phyloP scores from a whole-genome alignment of 2,329 filamentous ascomycete genomes.

The Diaporthe ilicicola region DNA sequence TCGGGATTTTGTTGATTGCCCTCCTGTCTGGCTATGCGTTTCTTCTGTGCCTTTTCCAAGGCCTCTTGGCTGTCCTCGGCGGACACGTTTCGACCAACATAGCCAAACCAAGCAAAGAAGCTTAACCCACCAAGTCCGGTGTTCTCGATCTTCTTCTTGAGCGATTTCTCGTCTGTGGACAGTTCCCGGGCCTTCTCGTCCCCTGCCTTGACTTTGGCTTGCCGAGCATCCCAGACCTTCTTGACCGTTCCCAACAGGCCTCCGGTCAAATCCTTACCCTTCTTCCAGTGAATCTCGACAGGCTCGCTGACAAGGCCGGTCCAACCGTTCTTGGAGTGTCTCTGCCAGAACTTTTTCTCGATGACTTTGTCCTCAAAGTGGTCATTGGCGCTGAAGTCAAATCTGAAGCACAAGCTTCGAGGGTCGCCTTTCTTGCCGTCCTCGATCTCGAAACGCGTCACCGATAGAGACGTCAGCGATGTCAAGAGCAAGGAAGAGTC shows the following conservation, averaged over 20 bases:
- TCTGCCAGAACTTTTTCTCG: conserved; percentile 93
- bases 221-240: conserved; percentile 72
- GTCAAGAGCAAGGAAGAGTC: conserved; percentile 79
- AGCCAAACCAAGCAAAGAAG: conserved; percentile 94
- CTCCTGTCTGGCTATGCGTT: conserved; percentile 59
- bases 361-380: conserved; percentile 81
- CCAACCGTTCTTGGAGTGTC: conserved; percentile 73
- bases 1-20: conserved; percentile 50
- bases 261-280: conserved; percentile 82
- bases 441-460: conserved; percentile 83
- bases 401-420: conserved; percentile 78
- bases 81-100: conserved; percentile 73
- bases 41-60: conserved; percentile 64
- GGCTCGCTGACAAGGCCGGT: conserved; percentile 86
- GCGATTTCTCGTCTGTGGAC: conserved; percentile 57
- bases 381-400: conserved; percentile 83
- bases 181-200: conserved; percentile 45
- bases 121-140: conserved; percentile 72
- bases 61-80: conserved; percentile 76
- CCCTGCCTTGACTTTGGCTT: conserved; percentile 48
- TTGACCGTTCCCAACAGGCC: conserved; percentile 80
- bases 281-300: conserved; percentile 88
- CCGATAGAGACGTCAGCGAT: conserved; percentile 72
- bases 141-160: conserved; percentile 64
- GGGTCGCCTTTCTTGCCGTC: conserved; percentile 73